A percentile compares a stretch with the other conserved stretches of the same genome.
These are phyloP conservation scores for Glycyrrhiza uralensis DNA, from an alignment of 306 rosid species.

Conservation along the genomic window DNA sequence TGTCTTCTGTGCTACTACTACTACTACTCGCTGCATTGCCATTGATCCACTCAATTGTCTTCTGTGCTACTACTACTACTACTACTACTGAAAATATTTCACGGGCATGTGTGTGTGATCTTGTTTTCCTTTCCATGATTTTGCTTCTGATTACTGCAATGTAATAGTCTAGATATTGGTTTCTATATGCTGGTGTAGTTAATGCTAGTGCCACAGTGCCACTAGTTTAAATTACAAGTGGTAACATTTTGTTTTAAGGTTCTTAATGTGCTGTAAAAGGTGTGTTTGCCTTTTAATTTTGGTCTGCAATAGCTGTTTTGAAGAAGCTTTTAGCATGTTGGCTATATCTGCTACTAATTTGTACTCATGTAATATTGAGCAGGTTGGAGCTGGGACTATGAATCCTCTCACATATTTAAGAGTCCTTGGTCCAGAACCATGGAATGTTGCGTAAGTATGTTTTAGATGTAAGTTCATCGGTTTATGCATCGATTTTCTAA, in stretches of 20 bases:
- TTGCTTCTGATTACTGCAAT: background rate
- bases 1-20: background rate
- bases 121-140: background rate
- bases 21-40: background rate
- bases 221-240: background rate
- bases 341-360: background rate
- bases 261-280: background rate
- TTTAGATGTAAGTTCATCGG: conserved; percentile 40
- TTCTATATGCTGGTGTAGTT: background rate
- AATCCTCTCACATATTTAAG: conserved; percentile 93
- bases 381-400: conserved; percentile 99
- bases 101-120: background rate
- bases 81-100: background rate
- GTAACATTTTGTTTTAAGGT: background rate
- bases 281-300: background rate
- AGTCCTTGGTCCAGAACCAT: conserved; percentile 98
- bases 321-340: background rate
- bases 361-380: conserved; percentile 12
- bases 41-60: background rate
- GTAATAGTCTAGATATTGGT: background rate
- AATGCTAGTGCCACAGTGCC: background rate
- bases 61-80: background rate
- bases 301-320: background rate
- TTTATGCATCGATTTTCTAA: conserved; percentile 7
- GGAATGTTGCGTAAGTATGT: conserved; percentile 99